phyloP scores from a whole-genome alignment of 2,329 filamentous ascomycete species.

The Colletotrichum higginsianum region DNA sequence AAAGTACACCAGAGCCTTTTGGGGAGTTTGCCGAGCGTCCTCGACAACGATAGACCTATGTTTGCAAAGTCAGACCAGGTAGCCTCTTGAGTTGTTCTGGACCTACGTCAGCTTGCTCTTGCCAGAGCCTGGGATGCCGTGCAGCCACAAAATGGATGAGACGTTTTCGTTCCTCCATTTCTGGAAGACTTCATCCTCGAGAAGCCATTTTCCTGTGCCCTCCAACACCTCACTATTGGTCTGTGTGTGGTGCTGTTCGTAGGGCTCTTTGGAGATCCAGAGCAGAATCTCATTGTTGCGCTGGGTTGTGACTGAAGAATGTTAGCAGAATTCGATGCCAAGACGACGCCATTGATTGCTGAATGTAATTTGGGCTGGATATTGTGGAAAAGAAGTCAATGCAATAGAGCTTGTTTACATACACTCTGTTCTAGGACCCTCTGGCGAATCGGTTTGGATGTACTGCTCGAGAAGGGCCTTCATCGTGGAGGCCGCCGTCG shows the following conservation, averaged over 20 bases:
- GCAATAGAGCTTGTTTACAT: too few species aligned
- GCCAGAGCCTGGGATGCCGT: conserved; percentile 51
- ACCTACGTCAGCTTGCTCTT: conserved; percentile 48
- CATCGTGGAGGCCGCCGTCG: too few species aligned
- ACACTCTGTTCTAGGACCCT: too few species aligned
- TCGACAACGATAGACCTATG: conserved; percentile 24
- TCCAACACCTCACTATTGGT: neutral
- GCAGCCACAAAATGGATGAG: conserved; percentile 53
- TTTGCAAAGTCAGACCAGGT: neutral
- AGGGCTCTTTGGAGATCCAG: conserved; percentile 9
- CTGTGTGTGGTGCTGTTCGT: neutral
- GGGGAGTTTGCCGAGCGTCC: neutral
- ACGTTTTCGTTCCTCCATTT: conserved; percentile 43
- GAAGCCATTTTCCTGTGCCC: conserved; percentile 3
- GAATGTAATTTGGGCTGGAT: too few species aligned
- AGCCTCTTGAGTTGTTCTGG: fast-evolving
- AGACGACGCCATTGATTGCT: too few species aligned
- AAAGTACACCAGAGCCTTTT: conserved; percentile 26
- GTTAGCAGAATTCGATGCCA: too few species aligned
- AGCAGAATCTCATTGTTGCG: neutral
- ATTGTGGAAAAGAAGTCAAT: too few species aligned
- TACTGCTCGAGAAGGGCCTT: too few species aligned
- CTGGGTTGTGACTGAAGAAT: too few species aligned
- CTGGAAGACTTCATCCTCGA: neutral
- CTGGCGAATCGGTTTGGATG: too few species aligned